A percentile compares a stretch with the other conserved stretches of the same genome.
Evolutionary conservation across 163 green algal species (phyloP).

Genomic region (Prototheca cutis): DNA sequence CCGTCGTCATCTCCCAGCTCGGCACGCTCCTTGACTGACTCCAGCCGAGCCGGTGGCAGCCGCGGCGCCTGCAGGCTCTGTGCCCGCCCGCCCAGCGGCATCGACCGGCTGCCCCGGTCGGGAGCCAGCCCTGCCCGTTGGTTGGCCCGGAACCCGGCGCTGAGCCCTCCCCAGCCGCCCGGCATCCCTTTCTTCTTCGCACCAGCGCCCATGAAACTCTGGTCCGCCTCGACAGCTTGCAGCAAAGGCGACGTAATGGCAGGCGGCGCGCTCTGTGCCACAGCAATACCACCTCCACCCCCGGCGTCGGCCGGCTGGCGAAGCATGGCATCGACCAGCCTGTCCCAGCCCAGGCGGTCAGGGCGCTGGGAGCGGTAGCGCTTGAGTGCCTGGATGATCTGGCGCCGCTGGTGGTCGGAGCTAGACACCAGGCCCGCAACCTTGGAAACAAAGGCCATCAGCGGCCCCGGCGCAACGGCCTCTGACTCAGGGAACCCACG

Average conservation of each 20-base stretch:
- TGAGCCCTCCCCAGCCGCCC: no score
- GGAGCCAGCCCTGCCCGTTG: no score
- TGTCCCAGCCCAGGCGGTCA: not conserved
- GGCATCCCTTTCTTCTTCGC: no score
- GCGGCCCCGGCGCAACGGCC: not conserved
- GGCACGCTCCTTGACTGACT: no score
- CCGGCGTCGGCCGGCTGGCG: not conserved
- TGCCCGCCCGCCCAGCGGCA: no score
- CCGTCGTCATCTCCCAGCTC: no score
- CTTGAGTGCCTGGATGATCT: constrained; percentile 3
- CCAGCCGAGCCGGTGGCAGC: no score
- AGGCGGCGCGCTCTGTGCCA: no score
- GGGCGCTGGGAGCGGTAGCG: not conserved
- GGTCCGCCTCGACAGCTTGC: not conserved
- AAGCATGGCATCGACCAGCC: not conserved
- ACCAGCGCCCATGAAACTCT: not conserved
- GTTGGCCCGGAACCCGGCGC: no score
- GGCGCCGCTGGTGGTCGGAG: constrained; percentile 3
- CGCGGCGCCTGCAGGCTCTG: no score
- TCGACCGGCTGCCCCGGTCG: no score
- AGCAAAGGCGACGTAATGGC: not conserved
- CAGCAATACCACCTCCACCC: no score
- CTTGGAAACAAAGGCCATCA: not conserved
- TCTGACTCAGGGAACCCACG: not conserved
- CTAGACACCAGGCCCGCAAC: not conserved